These are phyloP conservation scores for Trametes coccinea DNA, from an alignment of 768 basidiomycete genomes.

Conservation along the genomic window DNA sequence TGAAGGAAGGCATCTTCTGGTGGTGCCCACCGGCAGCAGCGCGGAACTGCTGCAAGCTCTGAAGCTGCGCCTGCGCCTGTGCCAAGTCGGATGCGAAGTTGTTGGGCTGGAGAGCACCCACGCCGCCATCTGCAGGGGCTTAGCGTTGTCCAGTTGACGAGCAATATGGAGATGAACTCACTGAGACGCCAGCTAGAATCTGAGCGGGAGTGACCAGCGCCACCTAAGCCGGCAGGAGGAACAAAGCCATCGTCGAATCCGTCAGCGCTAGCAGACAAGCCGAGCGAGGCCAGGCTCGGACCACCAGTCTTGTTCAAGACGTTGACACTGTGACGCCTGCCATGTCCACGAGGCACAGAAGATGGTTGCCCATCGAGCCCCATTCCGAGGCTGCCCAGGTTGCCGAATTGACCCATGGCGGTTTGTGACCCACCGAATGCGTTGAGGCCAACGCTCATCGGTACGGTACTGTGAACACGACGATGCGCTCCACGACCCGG, in stretches of 20 bases:
- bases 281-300: constrained; percentile 49
- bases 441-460: constrained; percentile 50
- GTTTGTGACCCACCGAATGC: constrained; percentile 48
- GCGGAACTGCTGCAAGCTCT: constrained; percentile 95
- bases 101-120: constrained; percentile 58
- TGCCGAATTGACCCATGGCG: constrained; percentile 70
- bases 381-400: constrained; percentile 48
- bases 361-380: constrained; percentile 64
- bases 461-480: constrained; percentile 85
- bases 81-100: constrained; percentile 84
- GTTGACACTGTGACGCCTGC: constrained; percentile 88
- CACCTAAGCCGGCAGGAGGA: constrained; percentile 57
- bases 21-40: constrained; percentile 93
- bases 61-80: constrained; percentile 94
- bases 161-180: constrained; percentile 40
- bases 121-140: constrained; percentile 65
- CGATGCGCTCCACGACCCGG: constrained; percentile 66
- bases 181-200: constrained; percentile 91
- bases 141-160: constrained; percentile 9
- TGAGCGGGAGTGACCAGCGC: constrained; percentile 70
- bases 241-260: constrained; percentile 80
- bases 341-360: constrained; percentile 79
- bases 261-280: constrained; percentile 55
- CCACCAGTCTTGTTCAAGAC: constrained; percentile 74
- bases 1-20: constrained; percentile 96